Base-by-base conservation (phyloP, 768 basidiomycete genomes). In the Agrocybe praecox region DNA sequence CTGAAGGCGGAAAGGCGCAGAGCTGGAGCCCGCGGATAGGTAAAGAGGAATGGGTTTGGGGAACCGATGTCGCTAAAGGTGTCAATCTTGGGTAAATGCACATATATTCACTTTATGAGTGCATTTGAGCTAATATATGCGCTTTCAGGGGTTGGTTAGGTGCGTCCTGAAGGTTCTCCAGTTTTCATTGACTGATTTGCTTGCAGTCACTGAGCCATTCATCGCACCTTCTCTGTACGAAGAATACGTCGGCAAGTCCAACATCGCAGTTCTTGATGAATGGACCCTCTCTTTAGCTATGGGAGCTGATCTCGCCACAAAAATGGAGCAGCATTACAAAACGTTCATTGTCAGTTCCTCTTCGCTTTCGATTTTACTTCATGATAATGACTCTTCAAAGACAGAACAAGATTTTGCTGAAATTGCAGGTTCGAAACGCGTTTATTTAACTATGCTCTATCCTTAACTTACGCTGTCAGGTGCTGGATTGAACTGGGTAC, bases 401-500 rank as follows among this genome's bases (percentile, higher is more conserved):
- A 75, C 73, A 15, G 74, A 74, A 51, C 52, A 65, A 59, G 73
- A 74, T 55, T 74, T 74, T 51, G 72, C 72, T 18, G 70, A 75
- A 15, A 70, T 73, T 57, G 74, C 74, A 26, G 72, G 73, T 49
- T 47, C 36, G 46, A 48, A 32, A 43, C 1, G 47, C 18, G 24
- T 26, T 40, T 34, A 14, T 34, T 26, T 36, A 50, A 50, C 19
- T 87, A 66, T 84, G 84, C 11, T 70, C 82, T 62, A 89, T 88
- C 18, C 22, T 19, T 46, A 47, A 53, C 14, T 14, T 40, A 6
- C 36, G 14, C 4, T 29, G 43, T 53, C 40, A 75, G 87, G 77
- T 42, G 93, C 92, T 12, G 94, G 94, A 4, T 79, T 96, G 59
- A 94, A 94, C 73, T 95, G 85, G 72, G 87, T 95, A 34, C 86